phyloP scores from a whole-genome alignment of 352 stramenopile species.

The Pythium apleroticum region DNA sequence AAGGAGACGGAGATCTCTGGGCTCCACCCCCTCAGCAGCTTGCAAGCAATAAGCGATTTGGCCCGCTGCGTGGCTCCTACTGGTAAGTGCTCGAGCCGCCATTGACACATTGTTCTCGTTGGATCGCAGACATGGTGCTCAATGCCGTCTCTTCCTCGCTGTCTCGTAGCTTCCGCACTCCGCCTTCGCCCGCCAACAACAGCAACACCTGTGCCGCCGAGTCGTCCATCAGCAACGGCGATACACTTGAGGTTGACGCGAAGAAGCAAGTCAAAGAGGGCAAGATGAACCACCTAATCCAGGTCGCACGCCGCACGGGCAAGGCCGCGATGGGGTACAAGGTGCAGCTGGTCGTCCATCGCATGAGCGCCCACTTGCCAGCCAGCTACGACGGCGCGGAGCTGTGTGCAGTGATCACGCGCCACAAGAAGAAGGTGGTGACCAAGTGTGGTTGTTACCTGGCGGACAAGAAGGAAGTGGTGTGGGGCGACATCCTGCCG shows the following conservation, averaged over 20 bases:
- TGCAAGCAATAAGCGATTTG: background rate
- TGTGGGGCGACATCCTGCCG: conserved; percentile 74
- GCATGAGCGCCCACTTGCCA: conserved; percentile 53
- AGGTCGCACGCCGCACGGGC: conserved; percentile 59
- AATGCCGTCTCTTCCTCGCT: conserved; percentile 1
- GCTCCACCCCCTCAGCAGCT: background rate
- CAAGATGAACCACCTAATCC: conserved; percentile 65
- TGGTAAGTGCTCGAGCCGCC: background rate
- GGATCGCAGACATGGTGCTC: conserved; percentile 1
- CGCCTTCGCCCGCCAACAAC: conserved; percentile 4
- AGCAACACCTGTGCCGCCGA: background rate
- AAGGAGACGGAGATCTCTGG: background rate
- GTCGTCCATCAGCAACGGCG: background rate
- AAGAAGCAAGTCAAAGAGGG: background rate
- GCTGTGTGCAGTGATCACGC: conserved; percentile 60
- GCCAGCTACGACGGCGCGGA: conserved; percentile 47
- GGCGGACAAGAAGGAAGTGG: conserved; percentile 48
- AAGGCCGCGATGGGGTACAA: conserved; percentile 65
- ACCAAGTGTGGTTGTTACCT: conserved; percentile 57
- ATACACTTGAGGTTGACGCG: background rate
- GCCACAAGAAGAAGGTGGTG: conserved; percentile 68
- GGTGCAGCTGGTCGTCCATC: conserved; percentile 68
- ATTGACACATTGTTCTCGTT: conserved; percentile 5
- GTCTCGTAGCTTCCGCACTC: background rate
- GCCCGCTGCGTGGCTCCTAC: background rate